Evolutionary conservation across 2,329 filamentous ascomycete genomes (phyloP), one percentile per base, ranked within the genome.

Genomic region (Podosphaera xanthii): DNA sequence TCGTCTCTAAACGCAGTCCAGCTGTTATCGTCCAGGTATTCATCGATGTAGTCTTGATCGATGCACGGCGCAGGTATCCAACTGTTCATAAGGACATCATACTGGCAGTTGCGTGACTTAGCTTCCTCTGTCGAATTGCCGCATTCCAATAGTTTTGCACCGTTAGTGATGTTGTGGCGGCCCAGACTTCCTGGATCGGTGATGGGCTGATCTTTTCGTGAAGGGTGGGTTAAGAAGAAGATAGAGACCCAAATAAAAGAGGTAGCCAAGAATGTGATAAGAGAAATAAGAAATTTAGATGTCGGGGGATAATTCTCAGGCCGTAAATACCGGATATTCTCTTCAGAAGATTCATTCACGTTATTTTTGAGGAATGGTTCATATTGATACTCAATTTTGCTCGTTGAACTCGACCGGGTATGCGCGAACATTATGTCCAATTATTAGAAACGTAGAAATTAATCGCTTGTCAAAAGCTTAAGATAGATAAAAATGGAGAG

Each of bases 31-130:
- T 61, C 59, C 33, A 56, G 12, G 42, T 62, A 62, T n/a, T 61
- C 58, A 10, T 58, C 59, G 4, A 62, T 33, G 33, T 54, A 56
- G 5, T 61, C 59, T 3, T 52, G 38, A n/a, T 61, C 59, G n/a
- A 53, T 46, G 46, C 61, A 62, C 38, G 44, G 54, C 7, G 59
- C 56, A 8, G 58, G 61, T 12, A 62, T 40, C 58, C 59, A 62
- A 35, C 57, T 48, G 54, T 62, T 62, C 14, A 61, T 48, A 5
- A 61, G 49, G 36, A 60, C 52, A 34, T 61, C 59, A 44, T 59
- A 62, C 57, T 52, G 50, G 38, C 61, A 62, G 35, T 46, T 56
- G 6, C 44, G 22, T 10, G 58, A 49, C 40, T 55, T 54, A 4
- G 61, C 61, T 40, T 55, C 55, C 0, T 30, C 31, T 12, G 58